Evolutionary conservation across 768 basidiomycete species (phyloP).

Genomic region (Pleurotus tuber-regium): DNA sequence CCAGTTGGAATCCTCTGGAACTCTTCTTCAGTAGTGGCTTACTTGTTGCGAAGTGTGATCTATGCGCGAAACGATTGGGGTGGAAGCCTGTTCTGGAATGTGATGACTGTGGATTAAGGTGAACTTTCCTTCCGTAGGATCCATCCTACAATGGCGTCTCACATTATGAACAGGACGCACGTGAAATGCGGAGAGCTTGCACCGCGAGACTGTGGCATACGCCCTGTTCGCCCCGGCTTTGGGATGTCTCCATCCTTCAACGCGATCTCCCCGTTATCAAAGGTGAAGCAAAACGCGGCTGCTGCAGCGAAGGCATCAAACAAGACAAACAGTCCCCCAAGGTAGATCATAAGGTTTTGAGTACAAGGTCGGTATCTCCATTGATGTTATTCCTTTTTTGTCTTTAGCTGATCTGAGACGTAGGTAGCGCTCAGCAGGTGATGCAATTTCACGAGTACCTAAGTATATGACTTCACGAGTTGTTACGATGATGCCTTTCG

Average conservation of each 20-base stretch:
- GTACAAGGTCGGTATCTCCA: neutral
- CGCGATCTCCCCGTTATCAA: constrained; percentile 36
- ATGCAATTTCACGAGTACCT: neutral
- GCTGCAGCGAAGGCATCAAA: constrained; percentile 18
- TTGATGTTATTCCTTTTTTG: too few relatives aligned
- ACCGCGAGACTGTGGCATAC: constrained; percentile 75
- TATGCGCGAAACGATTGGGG: constrained; percentile 79
- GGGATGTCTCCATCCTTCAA: constrained; percentile 26
- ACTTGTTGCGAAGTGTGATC: constrained; percentile 74
- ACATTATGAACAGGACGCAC: constrained; percentile 55
- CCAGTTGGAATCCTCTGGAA: constrained; percentile 75
- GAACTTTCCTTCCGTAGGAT: constrained; percentile 20
- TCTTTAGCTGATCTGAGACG: too few relatives aligned
- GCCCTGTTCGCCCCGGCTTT: constrained; percentile 30
- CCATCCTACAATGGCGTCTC: constrained; percentile 12
- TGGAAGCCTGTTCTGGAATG: constrained; percentile 86
- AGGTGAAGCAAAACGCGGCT: constrained; percentile 35
- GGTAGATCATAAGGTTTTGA: neutral
- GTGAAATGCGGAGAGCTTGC: constrained; percentile 85
- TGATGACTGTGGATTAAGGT: constrained; percentile 85
- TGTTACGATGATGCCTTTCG: neutral
- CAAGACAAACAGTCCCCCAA: neutral
- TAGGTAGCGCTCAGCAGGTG: neutral
- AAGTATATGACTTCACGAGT: neutral
- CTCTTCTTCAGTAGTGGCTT: constrained; percentile 74